Conservation (phyloP, 495 filamentous ascomycete species). For the Endocarpon pusillum region DNA sequence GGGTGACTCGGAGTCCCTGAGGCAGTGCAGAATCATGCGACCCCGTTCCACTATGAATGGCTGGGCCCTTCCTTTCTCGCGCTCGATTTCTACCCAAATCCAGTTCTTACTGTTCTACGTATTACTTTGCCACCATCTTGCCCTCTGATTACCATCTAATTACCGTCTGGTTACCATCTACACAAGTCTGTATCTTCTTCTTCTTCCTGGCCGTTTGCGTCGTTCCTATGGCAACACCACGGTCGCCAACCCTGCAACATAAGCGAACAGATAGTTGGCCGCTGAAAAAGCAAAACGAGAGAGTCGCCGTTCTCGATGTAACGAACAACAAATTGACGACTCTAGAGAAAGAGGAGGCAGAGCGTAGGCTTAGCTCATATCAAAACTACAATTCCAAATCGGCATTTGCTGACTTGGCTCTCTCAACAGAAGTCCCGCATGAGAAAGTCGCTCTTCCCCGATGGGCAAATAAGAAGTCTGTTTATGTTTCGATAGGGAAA, state of each 20-base stretch:
- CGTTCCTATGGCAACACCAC: background rate
- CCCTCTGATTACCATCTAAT: background rate
- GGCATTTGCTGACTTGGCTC: no score
- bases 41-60: no score
- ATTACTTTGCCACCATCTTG: background rate
- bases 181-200: background rate
- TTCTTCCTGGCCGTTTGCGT: background rate
- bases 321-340: background rate
- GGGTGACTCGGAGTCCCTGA: no score
- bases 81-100: background rate
- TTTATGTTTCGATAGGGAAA: background rate
- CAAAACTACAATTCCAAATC: background rate
- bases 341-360: background rate
- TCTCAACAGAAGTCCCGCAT: background rate
- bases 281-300: background rate
- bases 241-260: conserved; percentile 1
- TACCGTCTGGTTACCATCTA: no score
- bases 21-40: no score
- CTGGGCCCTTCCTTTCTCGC: no score
- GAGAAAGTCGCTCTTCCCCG: background rate
- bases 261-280: conserved; percentile 1
- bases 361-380: background rate
- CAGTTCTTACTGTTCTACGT: background rate
- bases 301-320: background rate
- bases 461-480: background rate